Percentiles rank a stretch among this genome's conserved stretches.
Evolutionary conservation across 2,329 filamentous ascomycete genomes (phyloP).

Genomic region (Fusarium phyllophilum): DNA sequence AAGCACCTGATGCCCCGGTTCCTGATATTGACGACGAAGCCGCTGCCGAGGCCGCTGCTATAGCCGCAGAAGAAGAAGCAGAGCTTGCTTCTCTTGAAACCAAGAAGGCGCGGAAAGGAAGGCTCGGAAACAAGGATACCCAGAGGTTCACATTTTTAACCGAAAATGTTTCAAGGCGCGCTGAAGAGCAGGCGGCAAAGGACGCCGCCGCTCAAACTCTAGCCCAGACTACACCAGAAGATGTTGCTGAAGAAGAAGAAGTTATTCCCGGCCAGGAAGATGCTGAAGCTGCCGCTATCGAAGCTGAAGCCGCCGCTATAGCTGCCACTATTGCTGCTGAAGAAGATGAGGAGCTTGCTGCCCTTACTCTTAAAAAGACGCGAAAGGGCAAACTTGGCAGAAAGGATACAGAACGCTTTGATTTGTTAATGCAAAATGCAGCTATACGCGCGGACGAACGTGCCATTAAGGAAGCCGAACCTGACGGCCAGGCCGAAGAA

Average conservation of each 20-base stretch:
- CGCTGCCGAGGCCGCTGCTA: constrained; percentile 19
- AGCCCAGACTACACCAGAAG: constrained; percentile 6
- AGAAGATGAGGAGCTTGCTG: constrained; percentile 35
- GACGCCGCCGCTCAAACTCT: constrained; percentile 47
- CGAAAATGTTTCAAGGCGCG: constrained; percentile 49
- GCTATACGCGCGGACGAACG: constrained; percentile 26
- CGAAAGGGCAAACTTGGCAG: constrained; percentile 38
- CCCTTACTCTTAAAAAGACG: constrained; percentile 27
- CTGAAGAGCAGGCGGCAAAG: constrained; percentile 49
- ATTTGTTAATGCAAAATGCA: constrained; percentile 27
- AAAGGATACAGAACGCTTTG: constrained; percentile 40
- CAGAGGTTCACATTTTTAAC: constrained; percentile 55
- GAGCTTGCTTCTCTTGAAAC: constrained; percentile 55
- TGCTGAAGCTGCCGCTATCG: constrained; percentile 30
- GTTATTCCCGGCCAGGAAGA: constrained; percentile 18
- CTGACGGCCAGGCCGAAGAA: constrained; percentile 15
- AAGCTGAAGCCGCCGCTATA: constrained; percentile 1
- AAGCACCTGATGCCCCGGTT: neutral
- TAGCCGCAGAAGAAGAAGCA: constrained; percentile 47
- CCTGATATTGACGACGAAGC: constrained; percentile 15
- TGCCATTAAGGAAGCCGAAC: constrained; percentile 23
- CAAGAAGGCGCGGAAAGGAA: constrained; percentile 62
- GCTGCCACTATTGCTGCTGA: constrained; percentile 21
- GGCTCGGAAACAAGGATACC: constrained; percentile 56
- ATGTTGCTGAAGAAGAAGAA: constrained; percentile 40